phyloP scores from a whole-genome alignment of 2,329 filamentous ascomycete species.

The Fusarium sp. region DNA sequence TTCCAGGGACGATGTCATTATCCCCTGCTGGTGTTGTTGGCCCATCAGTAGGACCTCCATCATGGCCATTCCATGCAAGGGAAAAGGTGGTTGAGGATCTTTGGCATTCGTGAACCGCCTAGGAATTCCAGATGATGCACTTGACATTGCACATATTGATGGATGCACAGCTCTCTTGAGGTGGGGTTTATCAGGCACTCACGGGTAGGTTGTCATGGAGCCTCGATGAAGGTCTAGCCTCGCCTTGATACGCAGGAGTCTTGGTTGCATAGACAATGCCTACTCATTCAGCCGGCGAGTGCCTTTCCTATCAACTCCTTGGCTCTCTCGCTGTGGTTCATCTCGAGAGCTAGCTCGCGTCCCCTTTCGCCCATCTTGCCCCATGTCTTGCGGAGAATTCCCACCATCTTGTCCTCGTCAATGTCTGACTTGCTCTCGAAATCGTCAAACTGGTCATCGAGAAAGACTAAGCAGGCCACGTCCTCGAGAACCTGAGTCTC shows the following conservation, averaged over 20 bases:
- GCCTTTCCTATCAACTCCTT: constrained; percentile 76
- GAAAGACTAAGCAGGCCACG: constrained; percentile 88
- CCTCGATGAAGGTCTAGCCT: background rate
- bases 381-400: constrained; percentile 82
- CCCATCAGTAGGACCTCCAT: background rate
- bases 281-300: constrained; percentile 54
- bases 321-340: constrained; percentile 76
- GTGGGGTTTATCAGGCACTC: no score
- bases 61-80: constrained; percentile 28
- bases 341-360: constrained; percentile 74
- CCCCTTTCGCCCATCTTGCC: constrained; percentile 79
- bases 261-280: background rate
- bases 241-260: background rate
- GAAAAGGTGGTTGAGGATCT: background rate
- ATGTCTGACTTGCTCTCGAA: constrained; percentile 78
- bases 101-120: background rate
- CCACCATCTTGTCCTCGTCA: constrained; percentile 84
- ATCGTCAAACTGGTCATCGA: constrained; percentile 88
- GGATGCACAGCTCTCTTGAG: background rate
- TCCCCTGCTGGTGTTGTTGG: background rate
- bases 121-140: background rate
- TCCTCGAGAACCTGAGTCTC: constrained; percentile 87
- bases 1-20: constrained; percentile 14
- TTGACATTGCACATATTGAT: background rate
- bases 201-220: background rate